Conservation (phyloP, 2,329 filamentous ascomycete genomes). For the Penicillium sumatraense region DNA sequence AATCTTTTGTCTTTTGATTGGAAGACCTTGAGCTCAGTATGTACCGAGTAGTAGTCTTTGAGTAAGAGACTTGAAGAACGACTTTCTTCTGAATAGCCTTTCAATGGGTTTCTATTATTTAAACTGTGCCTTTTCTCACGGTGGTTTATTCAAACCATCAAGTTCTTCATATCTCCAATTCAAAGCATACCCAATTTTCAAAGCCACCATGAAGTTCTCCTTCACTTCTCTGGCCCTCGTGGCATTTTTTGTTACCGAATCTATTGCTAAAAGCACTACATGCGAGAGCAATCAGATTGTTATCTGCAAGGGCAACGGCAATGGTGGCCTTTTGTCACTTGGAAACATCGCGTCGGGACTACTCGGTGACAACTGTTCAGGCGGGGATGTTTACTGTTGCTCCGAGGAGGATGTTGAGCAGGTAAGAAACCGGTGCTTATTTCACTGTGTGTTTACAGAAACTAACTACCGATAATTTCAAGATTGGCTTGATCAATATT, state of each 20-base stretch:
- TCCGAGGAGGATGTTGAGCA: conserved; percentile 7
- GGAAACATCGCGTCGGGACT: conserved; percentile 7
- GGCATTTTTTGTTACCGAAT: background rate
- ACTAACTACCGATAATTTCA: background rate
- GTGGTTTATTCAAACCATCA: no score
- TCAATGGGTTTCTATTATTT: no score
- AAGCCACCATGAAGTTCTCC: background rate
- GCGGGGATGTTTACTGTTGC: conserved; percentile 10
- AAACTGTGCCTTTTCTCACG: no score
- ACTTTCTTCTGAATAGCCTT: no score
- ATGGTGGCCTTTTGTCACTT: conserved; percentile 6
- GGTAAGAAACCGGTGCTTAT: conserved; percentile 4
- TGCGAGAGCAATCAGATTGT: conserved; percentile 7
- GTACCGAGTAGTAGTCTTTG: no score
- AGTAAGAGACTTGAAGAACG: no score
- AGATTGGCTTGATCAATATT: conserved; percentile 8
- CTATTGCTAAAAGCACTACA: background rate
- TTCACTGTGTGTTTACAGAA: no score
- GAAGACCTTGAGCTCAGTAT: no score
- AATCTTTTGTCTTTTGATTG: no score
- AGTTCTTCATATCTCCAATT: no score
- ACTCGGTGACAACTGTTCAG: conserved; percentile 7
- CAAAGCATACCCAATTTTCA: no score
- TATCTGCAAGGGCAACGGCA: conserved; percentile 8
- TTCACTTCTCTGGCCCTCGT: background rate